A percentile compares a stretch with the other conserved stretches of the same genome.
Evolutionary conservation across 768 basidiomycete genomes (phyloP).

Genomic region (Scleroderma citrinum): DNA sequence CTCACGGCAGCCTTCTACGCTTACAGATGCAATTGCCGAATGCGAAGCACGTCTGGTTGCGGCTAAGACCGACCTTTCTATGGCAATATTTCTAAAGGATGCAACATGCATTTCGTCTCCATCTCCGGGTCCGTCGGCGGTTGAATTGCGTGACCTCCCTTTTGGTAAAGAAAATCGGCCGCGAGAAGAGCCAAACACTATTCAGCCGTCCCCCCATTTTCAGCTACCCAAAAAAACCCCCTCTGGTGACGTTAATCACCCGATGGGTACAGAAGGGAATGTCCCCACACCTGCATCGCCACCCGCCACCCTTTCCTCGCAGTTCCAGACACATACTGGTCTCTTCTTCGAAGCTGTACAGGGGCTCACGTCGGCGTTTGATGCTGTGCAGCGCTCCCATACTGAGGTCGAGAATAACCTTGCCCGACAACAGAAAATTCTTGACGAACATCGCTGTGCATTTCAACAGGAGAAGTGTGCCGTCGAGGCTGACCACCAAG

Average conservation of each 20-base stretch:
- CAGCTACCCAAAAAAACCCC: background rate
- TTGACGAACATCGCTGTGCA: constrained; percentile 16
- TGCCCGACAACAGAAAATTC: constrained; percentile 1
- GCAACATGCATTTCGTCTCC: background rate
- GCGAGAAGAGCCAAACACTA: background rate
- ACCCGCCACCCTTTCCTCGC: constrained; percentile 3
- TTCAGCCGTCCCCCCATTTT: background rate
- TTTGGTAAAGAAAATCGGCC: background rate
- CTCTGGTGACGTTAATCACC: background rate
- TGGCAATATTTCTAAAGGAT: background rate
- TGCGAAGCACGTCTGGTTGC: background rate
- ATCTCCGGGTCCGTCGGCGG: background rate
- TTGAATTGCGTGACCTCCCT: background rate
- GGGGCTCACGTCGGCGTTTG: constrained; percentile 5
- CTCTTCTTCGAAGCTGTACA: constrained; percentile 11
- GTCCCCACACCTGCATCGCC: background rate
- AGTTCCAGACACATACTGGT: constrained; percentile 6
- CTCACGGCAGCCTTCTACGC: no score
- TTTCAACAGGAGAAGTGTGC: constrained; percentile 17
- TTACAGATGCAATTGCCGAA: background rate
- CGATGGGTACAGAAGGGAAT: background rate
- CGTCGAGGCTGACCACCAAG: constrained; percentile 14
- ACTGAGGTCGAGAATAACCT: constrained; percentile 14
- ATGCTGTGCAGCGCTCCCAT: constrained; percentile 8
- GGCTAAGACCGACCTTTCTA: background rate